A percentile compares a stretch with the other conserved stretches of the same genome.
phyloP scores from a whole-genome alignment of 1,284 basidiomycete genomes.

The Ganoderma lucidum region DNA sequence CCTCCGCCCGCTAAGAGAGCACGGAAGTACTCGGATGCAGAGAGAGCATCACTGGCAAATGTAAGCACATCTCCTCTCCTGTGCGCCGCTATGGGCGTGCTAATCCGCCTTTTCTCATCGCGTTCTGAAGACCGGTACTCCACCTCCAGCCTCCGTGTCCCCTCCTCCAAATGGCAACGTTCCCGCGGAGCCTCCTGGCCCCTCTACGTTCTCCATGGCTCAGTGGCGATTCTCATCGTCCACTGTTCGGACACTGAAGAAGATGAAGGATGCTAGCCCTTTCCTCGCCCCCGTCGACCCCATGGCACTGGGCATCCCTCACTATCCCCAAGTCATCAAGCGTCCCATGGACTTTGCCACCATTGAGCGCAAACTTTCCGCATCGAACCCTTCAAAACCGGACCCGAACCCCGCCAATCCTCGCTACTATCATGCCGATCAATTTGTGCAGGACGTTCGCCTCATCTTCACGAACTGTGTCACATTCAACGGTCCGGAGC shows the following conservation, averaged over 20 bases:
- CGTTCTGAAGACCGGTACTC: slow-evolving; percentile 73
- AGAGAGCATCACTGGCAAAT: slow-evolving; percentile 63
- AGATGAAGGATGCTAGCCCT: slow-evolving; percentile 83
- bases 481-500: slow-evolving; percentile 94
- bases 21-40: slow-evolving; percentile 60
- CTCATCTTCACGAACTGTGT: slow-evolving; percentile 90
- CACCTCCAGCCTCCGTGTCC: slow-evolving; percentile 54
- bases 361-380: slow-evolving; percentile 86
- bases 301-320: slow-evolving; percentile 90
- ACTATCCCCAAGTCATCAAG: slow-evolving; percentile 89
- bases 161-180: slow-evolving; percentile 35
- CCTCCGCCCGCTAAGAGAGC: slow-evolving; percentile 78
- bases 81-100: slow-evolving; percentile 62
- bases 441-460: slow-evolving; percentile 85
- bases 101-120: slow-evolving; percentile 51
- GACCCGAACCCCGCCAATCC: slow-evolving; percentile 75
- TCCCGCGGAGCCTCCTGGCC: slow-evolving; percentile 33
- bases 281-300: slow-evolving; percentile 93
- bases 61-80: slow-evolving; percentile 59
- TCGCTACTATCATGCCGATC: slow-evolving; percentile 76
- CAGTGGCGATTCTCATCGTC: slow-evolving; percentile 89
- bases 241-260: slow-evolving; percentile 87
- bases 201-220: slow-evolving; percentile 57
- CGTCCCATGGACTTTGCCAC: slow-evolving; percentile 97
- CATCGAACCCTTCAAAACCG: slow-evolving; percentile 81